These are phyloP conservation scores for Mycena alexandri DNA, from an alignment of 768 basidiomycete species.

Conservation along the genomic window DNA sequence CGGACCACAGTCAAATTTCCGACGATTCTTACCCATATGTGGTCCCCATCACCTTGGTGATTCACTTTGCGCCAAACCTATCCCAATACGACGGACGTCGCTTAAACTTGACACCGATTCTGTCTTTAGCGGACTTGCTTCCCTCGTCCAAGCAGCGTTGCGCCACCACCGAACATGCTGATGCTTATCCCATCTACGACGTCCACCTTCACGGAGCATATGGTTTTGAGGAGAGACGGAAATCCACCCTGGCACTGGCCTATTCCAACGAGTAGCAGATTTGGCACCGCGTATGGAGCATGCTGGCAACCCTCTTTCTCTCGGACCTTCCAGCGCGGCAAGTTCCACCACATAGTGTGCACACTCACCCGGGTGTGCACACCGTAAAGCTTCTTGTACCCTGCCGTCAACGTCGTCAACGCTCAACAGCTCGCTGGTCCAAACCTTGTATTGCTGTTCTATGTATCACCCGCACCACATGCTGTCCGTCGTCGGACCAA, in stretches of 20 bases:
- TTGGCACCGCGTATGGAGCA: constrained; percentile 9
- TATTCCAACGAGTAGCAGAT: constrained; percentile 11
- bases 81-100: constrained; percentile 18
- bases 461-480: constrained; percentile 18
- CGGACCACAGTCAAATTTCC: constrained; percentile 2
- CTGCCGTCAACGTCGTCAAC: constrained; percentile 26
- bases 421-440: background rate
- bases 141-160: constrained; percentile 1
- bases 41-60: background rate
- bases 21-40: constrained; percentile 14
- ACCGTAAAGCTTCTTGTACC: constrained; percentile 9
- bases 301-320: constrained; percentile 16
- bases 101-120: constrained; percentile 12
- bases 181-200: constrained; percentile 17
- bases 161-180: constrained; percentile 23
- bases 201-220: constrained; percentile 14
- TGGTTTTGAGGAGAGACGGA: constrained; percentile 9
- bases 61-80: constrained; percentile 7
- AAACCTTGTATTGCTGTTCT: constrained; percentile 22
- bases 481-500: constrained; percentile 18
- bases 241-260: background rate
- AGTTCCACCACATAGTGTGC: background rate
- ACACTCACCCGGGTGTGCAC: constrained; percentile 19
- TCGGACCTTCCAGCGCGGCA: constrained; percentile 18
- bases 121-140: constrained; percentile 10